Base-by-base conservation (phyloP, 2,329 filamentous ascomycete species). In the Fusarium phyllophilum region DNA sequence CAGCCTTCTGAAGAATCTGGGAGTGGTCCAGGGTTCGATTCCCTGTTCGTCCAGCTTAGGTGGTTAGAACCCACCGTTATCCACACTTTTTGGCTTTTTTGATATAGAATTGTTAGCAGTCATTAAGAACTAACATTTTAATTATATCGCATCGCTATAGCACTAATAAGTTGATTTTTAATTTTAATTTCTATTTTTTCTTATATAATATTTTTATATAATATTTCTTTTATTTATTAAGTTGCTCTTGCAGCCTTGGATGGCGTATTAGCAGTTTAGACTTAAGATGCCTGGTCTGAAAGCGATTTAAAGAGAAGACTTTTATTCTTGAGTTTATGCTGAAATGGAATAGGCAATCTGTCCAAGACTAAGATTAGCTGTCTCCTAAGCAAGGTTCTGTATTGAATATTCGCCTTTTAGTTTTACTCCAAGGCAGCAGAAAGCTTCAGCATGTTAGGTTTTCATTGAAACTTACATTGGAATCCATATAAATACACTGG, bases 21-120 rank as follows among this genome's bases (percentile, higher is more conserved):
- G 56, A 73, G 69, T 72, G 68, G 68, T 72, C 68, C 68, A 72
- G 65, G 56, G 65, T 66, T 73, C 56, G 60, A 73, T 70, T 73
- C 70, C 51, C 70, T 67, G 66, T 73, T 70, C 70, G 66, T 73
- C 69, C 70, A 73, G 20, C 3, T 20, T 4, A n/a, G 42, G 70
- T 62, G 65, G 65, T 73, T 70, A 24, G 4, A 73, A 13, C 8
- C 65, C 60, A 42, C 22, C 5, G 29, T 68, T 63, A 48, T 60
- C 60, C 64, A 51, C n/a, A 31, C n/a, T 60, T 74, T 71, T 73
- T 73, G 29, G 2, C 13, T 20, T 11, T 33, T 24, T 13, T 22
- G n/a, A 20, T 6, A 18, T 7, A 8, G 6, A 20, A 20, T 11
- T 33, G 3, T 42, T 42, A 3, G 3, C 6, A 4, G 26, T 54